Base-by-base conservation (phyloP, 768 basidiomycete genomes). In the Tricholoma bakamatsutake region DNA sequence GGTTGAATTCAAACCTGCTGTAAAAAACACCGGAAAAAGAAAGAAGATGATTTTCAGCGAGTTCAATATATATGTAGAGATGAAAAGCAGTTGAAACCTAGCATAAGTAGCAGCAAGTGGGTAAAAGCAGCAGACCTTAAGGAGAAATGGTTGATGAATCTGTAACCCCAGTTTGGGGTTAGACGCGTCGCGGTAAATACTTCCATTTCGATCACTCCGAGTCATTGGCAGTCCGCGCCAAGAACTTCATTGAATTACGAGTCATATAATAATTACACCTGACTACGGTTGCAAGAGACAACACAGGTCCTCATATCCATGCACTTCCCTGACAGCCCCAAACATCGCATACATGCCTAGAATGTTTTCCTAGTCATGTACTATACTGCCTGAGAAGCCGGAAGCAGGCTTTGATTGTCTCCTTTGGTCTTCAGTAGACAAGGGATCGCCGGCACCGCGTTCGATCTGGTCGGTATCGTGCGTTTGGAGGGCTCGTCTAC, bases 91-190 rank as follows among this genome's bases (percentile, higher is more conserved):
- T 5, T 12, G 40, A 33, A 43, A 53, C 42, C 52, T 53, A 53
- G 52, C 52, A 53, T 53, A 40, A 42, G 52, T 53, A 27, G 40
- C 52, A 53, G 52, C 52, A 53, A 43, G 30, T 43, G 37, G 31
- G 43, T 33, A 12, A 30, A 53, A 53, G 40, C 52, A 45, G 40
- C 40, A 53, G 30, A 43, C 24, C 21, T 39, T 43, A 21, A 21
- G 18, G 42, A 43, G 42, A 21, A 18, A 12, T 11, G 42, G 21
- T 12, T 18, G 42, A 12, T 15, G 27, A 28, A 28, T 5, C 45
- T 46, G 13, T 28, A 46, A 46, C 45, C 45, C 24, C 5, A 28
- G 5, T 4, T 46, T 46, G 13, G 45, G 45, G 45, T 46, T 46
- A 28, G 45, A 28, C 45, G 45, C 45, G 45, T 46, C 45, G 45